phyloP scores from a whole-genome alignment of 768 basidiomycete species.

The Mycena polygramma region DNA sequence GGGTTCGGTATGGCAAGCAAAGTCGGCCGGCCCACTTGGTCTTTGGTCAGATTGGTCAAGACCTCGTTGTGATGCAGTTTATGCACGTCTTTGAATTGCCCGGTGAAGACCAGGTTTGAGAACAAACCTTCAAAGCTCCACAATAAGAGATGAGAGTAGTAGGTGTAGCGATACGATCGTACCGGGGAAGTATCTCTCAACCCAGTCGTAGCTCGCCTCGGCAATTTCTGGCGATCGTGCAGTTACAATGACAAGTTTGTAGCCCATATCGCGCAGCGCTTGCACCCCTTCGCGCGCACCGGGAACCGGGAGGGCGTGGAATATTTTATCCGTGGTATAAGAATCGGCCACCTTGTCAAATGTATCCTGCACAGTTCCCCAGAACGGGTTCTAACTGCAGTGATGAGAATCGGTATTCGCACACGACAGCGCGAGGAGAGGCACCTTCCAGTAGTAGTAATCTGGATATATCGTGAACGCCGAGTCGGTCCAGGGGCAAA shows the following conservation, averaged over 20 bases:
- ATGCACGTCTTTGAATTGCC: slow-evolving; percentile 72
- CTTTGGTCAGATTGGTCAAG: slow-evolving; percentile 74
- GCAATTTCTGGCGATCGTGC: slow-evolving; percentile 71
- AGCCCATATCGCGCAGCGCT: slow-evolving; percentile 72
- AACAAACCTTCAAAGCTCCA: slow-evolving; percentile 56
- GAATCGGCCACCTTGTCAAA: slow-evolving; percentile 70
- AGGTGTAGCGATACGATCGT: slow-evolving; percentile 30
- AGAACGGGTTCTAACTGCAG: slow-evolving; percentile 61
- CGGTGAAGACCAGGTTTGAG: slow-evolving; percentile 76
- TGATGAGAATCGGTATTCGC: background rate
- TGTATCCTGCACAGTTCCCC: slow-evolving; percentile 73
- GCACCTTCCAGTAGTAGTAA: slow-evolving; percentile 83
- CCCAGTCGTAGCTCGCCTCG: slow-evolving; percentile 76
- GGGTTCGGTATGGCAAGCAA: background rate
- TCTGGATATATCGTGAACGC: slow-evolving; percentile 50
- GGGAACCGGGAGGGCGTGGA: slow-evolving; percentile 63
- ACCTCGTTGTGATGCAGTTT: slow-evolving; percentile 58
- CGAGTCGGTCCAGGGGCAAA: slow-evolving; percentile 1
- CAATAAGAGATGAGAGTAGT: background rate
- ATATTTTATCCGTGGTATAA: slow-evolving; percentile 66
- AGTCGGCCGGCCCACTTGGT: slow-evolving; percentile 60
- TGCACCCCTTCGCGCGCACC: slow-evolving; percentile 73
- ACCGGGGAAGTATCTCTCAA: slow-evolving; percentile 75
- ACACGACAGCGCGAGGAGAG: background rate
- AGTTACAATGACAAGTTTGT: slow-evolving; percentile 79